Percentiles rank a stretch among this genome's conserved stretches.
Evolutionary conservation across 148 eudicot genomes (phyloP).

Genomic region (Vaccinium corymbosum): DNA sequence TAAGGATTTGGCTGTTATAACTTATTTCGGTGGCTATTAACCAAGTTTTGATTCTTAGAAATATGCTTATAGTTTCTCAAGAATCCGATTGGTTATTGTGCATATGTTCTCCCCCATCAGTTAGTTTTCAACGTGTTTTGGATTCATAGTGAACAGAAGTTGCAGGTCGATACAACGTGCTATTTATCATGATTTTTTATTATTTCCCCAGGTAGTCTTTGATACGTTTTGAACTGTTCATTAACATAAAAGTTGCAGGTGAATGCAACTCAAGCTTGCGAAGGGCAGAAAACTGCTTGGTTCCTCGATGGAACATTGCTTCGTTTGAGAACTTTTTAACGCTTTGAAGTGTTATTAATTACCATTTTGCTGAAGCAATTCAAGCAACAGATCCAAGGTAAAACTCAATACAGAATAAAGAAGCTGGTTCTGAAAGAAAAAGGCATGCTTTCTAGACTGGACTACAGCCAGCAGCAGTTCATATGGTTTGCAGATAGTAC

Average conservation of each 20-base stretch:
- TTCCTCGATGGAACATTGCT: not conserved
- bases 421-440: slow-evolving; percentile 21
- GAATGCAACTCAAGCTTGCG: slow-evolving; percentile 87
- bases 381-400: slow-evolving; percentile 28
- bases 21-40: no score
- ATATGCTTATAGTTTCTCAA: not conserved
- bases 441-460: slow-evolving; percentile 13
- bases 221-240: not conserved
- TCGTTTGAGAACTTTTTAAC: not conserved
- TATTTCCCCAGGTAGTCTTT: not conserved
- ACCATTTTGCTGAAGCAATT: slow-evolving; percentile 55
- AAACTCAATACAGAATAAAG: slow-evolving; percentile 16
- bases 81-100: not conserved
- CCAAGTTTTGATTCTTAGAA: not conserved
- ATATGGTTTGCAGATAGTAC: slow-evolving; percentile 20
- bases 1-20: no score
- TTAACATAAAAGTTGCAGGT: slow-evolving; percentile 40
- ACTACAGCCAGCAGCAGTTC: slow-evolving; percentile 9
- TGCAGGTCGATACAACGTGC: not conserved
- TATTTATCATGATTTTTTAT: not conserved
- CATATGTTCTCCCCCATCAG: not conserved
- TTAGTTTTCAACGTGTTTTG: not conserved
- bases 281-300: slow-evolving; percentile 74
- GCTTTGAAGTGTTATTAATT: not conserved
- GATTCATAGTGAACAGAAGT: not conserved